phyloP scores from a whole-genome alignment of 805 yeast species.

The Candida nemodendra region DNA sequence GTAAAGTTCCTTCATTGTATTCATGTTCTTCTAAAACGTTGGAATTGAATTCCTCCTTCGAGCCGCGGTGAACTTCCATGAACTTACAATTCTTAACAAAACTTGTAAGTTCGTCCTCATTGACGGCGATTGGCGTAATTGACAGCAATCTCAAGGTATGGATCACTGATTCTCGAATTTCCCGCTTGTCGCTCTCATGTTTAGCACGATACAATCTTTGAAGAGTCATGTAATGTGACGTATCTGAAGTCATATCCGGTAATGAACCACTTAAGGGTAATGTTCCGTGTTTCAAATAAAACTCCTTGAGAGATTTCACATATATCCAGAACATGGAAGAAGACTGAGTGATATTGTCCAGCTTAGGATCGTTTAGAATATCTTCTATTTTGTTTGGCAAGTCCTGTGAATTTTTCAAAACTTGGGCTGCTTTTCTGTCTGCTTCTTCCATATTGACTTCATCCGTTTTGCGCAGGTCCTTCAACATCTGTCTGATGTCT shows the following conservation, averaged over 20 bases:
- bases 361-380: constrained; percentile 28
- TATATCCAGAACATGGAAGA: constrained; percentile 59
- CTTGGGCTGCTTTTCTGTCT: constrained; percentile 43
- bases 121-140: constrained; percentile 28
- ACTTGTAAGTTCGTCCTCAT: constrained; percentile 36
- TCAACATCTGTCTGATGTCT: constrained; percentile 20
- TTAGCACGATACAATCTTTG: constrained; percentile 58
- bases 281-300: constrained; percentile 39
- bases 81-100: constrained; percentile 65
- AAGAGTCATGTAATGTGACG: constrained; percentile 56
- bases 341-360: constrained; percentile 21
- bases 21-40: constrained; percentile 14
- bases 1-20: constrained; percentile 11
- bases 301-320: constrained; percentile 51
- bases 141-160: constrained; percentile 30
- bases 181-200: constrained; percentile 47
- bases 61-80: constrained; percentile 51
- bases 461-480: constrained; percentile 22
- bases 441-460: constrained; percentile 36
- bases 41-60: constrained; percentile 24
- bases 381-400: constrained; percentile 28
- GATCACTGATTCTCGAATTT: constrained; percentile 35
- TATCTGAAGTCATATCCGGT: constrained; percentile 88
- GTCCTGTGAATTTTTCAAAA: constrained; percentile 37
- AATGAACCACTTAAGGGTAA: constrained; percentile 74